Base-by-base conservation (phyloP, 208 protist species). In the Crithidia acanthocephali region DNA sequence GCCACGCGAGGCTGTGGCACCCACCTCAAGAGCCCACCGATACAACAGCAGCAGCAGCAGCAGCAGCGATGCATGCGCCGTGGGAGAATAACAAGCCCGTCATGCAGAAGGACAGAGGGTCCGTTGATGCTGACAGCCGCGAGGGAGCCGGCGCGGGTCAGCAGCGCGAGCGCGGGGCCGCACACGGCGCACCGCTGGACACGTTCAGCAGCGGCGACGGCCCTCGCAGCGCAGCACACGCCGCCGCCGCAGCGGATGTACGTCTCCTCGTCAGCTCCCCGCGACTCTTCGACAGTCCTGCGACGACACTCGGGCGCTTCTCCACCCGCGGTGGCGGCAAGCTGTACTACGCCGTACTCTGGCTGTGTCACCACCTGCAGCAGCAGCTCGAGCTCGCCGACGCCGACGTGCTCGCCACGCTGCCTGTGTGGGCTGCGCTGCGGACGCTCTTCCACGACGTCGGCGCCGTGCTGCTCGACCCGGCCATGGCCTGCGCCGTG, bases 261-360 rank as follows among this genome's bases (percentile, higher is more conserved):
- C 60, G 68, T 30, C 33, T 91, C 1, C 51, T 91, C 20, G 48
- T 61, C 6, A 74, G 58, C 45, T 68, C 83, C 18, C 53, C 72
- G 10, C 42, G 72, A 10, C 48, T 74, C 32, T 78, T 65, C 50
- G 64, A 62, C 27, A 40, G 44, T n/a, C 45, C 79, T 1, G 23
- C 35, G 0, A 32, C 64, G 44, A 62, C 68, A 68, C 83, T 42
- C 11, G 51, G 11, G 25, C 69, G 53, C 69, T 86, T 65, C 63
- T 90, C 35, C 15, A 32, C 59, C 2, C 48, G 45, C 15, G 56
- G 79, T 15, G 62, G 71, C 0, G 87, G 87, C 1, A 62, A 64
- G 18, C 27, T 92, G 20, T 90, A 86, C 60, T 87, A 87, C 62
- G 68, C 72, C 8, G 71, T 87, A 28, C 61, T 86, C 33, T 76